A percentile compares a stretch with the other conserved stretches of the same genome.
Evolutionary conservation across 2,329 filamentous ascomycete species (phyloP).

Genomic region (Rutstroemia sp.): DNA sequence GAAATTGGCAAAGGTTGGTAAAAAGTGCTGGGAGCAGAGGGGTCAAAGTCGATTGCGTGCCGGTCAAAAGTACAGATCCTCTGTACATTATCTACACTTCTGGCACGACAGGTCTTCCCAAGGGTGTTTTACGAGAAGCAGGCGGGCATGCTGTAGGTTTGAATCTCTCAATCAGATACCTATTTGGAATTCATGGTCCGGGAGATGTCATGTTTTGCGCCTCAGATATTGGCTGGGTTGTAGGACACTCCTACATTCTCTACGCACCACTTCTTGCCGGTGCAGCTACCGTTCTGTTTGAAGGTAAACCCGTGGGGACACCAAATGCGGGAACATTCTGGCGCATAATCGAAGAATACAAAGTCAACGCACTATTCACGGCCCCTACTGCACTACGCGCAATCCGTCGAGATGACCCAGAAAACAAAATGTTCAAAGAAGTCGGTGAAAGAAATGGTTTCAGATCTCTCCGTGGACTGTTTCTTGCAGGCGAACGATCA

Average conservation of each 20-base stretch:
- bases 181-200: constrained; percentile 76
- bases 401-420: constrained; percentile 78
- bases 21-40: constrained; percentile 62
- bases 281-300: constrained; percentile 80
- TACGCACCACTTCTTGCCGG: constrained; percentile 82
- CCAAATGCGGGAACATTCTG: constrained; percentile 84
- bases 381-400: constrained; percentile 82
- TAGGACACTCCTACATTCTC: constrained; percentile 79
- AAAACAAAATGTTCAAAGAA: constrained; percentile 56
- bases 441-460: constrained; percentile 63
- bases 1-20: constrained; percentile 72
- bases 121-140: constrained; percentile 75
- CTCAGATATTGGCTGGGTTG: constrained; percentile 89
- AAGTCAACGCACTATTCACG: constrained; percentile 77
- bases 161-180: constrained; percentile 71
- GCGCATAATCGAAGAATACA: constrained; percentile 78
- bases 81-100: constrained; percentile 92
- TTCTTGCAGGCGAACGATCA: constrained; percentile 82
- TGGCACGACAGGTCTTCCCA: constrained; percentile 74
- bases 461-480: constrained; percentile 64
- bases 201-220: constrained; percentile 68
- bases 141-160: constrained; percentile 84
- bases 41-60: constrained; percentile 65
- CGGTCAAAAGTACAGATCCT: constrained; percentile 68
- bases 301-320: constrained; percentile 90